phyloP scores from a whole-genome alignment of 1,284 basidiomycete genomes.

The Spongispora temasekensis region DNA sequence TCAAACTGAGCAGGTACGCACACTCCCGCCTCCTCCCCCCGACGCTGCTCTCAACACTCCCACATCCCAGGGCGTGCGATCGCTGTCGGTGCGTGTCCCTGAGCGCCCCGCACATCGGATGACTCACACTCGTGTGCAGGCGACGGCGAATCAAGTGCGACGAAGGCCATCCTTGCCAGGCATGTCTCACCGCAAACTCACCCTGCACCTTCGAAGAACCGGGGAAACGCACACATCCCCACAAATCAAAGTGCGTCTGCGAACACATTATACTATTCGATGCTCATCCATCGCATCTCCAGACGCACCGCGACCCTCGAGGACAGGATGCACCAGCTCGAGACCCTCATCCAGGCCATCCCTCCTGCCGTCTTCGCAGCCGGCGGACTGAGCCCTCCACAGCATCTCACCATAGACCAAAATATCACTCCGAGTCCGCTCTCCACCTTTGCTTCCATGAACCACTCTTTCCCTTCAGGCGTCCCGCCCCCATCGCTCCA shows the following conservation, averaged over 20 bases:
- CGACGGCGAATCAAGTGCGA: slow-evolving; percentile 81
- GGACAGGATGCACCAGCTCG: slow-evolving; percentile 82
- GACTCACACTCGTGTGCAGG: slow-evolving; percentile 39
- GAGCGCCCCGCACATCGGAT: background rate
- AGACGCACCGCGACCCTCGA: slow-evolving; percentile 78
- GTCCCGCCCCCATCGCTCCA: slow-evolving; percentile 76
- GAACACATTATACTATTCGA: background rate
- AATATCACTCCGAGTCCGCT: slow-evolving; percentile 47
- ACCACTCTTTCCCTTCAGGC: slow-evolving; percentile 57
- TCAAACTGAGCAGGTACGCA: slow-evolving; percentile 79
- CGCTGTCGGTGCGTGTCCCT: slow-evolving; percentile 69
- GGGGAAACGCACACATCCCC: slow-evolving; percentile 77
- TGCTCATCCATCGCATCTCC: slow-evolving; percentile 9
- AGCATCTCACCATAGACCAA: slow-evolving; percentile 36
- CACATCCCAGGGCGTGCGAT: slow-evolving; percentile 78
- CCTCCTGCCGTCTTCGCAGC: slow-evolving; percentile 76
- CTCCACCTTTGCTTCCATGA: slow-evolving; percentile 50
- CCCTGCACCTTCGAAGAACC: slow-evolving; percentile 83
- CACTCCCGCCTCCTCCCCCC: background rate
- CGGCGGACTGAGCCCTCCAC: slow-evolving; percentile 40
- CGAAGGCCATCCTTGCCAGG: slow-evolving; percentile 83
- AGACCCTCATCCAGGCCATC: slow-evolving; percentile 78
- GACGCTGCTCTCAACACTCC: slow-evolving; percentile 7
- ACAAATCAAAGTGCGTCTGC: slow-evolving; percentile 73
- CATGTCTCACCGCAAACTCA: slow-evolving; percentile 74